phyloP scores from a whole-genome alignment of 73 alveolate species.

The Stentor coeruleus region DNA sequence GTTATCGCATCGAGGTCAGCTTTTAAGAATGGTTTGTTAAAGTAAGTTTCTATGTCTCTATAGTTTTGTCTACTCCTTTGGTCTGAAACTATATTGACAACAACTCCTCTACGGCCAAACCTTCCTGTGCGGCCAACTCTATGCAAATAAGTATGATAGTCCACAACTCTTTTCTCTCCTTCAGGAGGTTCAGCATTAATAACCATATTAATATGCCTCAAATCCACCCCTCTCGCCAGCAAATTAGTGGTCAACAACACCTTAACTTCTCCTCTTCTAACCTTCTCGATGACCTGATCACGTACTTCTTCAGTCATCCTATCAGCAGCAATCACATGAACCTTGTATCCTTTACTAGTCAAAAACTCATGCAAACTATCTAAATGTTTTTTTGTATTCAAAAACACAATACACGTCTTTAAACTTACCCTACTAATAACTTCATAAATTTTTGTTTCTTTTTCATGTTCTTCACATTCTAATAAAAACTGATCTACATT shows the following conservation, averaged over 20 bases:
- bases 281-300: constrained; percentile 57
- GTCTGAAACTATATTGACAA: constrained; percentile 39
- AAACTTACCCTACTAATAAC: not conserved
- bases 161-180: not conserved
- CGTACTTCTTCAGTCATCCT: constrained; percentile 42
- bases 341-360: constrained; percentile 37
- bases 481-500: constrained; percentile 3
- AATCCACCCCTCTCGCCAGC: constrained; percentile 63
- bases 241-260: constrained; percentile 60
- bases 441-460: not conserved
- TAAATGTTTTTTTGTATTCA: constrained; percentile 9
- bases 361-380: constrained; percentile 16
- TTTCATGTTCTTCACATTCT: constrained; percentile 7
- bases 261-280: constrained; percentile 40
- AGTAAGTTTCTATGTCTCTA: not conserved
- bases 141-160: constrained; percentile 33
- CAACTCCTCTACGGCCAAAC: constrained; percentile 59
- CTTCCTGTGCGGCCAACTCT: constrained; percentile 60
- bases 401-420: not conserved
- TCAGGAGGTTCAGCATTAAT: constrained; percentile 67
- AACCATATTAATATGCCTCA: constrained; percentile 52
- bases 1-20: not conserved
- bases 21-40: not conserved
- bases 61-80: not conserved
- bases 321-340: constrained; percentile 44